Evolutionary conservation across 495 filamentous ascomycete species (phyloP).

Genomic region (Penicillium coprophilum): DNA sequence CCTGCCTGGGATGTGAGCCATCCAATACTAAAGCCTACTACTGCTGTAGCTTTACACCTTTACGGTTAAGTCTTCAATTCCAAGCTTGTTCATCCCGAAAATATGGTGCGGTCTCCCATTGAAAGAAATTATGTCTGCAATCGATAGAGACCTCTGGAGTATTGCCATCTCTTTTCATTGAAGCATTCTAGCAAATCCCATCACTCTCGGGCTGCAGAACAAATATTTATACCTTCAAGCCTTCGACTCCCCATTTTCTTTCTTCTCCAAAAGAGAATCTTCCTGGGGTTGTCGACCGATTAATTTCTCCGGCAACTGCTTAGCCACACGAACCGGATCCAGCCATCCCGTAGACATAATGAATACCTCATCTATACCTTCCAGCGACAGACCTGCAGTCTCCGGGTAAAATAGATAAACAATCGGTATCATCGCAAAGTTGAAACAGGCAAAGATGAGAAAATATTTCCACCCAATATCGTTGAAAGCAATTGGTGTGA

Average conservation of each 20-base stretch:
- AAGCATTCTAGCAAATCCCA: neutral
- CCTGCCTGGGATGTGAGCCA: neutral
- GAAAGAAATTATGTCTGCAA: neutral
- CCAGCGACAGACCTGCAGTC: slow-evolving; percentile 51
- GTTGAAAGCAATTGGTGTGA: slow-evolving; percentile 23
- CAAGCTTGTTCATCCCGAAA: neutral
- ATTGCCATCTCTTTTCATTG: neutral
- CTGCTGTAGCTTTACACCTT: neutral
- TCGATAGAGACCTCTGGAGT: neutral
- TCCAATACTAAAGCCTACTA: slow-evolving; percentile 5
- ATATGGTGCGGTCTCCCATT: neutral
- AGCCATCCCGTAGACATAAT: slow-evolving; percentile 9
- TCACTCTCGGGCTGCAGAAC: neutral
- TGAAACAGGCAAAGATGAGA: slow-evolving; percentile 24
- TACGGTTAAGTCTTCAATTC: neutral
- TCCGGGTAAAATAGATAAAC: slow-evolving; percentile 52
- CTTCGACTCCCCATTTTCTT: neutral
- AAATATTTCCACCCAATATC: slow-evolving; percentile 21
- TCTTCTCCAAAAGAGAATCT: neutral
- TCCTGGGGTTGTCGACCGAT: too few species aligned
- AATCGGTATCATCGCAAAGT: slow-evolving; percentile 22
- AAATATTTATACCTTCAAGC: neutral
- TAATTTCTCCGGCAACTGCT: neutral
- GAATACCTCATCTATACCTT: slow-evolving; percentile 58
- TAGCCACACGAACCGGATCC: neutral